A percentile compares a stretch with the other conserved stretches of the same genome.
These are phyloP conservation scores for Hygrocybe punicea DNA, from an alignment of 768 basidiomycete genomes.

Conservation along the genomic window DNA sequence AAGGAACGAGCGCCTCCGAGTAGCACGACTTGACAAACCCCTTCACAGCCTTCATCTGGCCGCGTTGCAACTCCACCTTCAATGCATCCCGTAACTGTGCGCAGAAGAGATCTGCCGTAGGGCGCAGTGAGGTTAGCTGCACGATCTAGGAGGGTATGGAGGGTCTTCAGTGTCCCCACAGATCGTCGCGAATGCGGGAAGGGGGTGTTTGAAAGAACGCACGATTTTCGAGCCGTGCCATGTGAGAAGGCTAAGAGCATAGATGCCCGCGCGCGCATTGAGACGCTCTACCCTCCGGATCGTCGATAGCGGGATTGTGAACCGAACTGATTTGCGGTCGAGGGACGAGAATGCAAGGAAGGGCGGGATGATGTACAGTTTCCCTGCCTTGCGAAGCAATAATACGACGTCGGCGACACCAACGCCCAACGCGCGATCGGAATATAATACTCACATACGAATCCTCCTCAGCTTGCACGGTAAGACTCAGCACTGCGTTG, in stretches of 20 bases:
- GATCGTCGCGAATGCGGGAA: too few relatives aligned
- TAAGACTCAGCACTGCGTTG: constrained; percentile 81
- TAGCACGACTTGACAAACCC: constrained; percentile 89
- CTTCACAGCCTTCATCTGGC: constrained; percentile 92
- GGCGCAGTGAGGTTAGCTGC: constrained; percentile 88
- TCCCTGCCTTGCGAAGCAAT: constrained; percentile 64
- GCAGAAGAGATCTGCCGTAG: constrained; percentile 93
- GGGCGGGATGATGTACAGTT: constrained; percentile 82
- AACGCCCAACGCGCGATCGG: not conserved
- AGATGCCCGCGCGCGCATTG: constrained; percentile 90
- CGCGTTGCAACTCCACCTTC: constrained; percentile 82
- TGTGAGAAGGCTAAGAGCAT: constrained; percentile 89
- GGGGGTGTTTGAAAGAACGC: constrained; percentile 23
- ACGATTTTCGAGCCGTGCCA: constrained; percentile 97
- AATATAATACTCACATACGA: constrained; percentile 71
- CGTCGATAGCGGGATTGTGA: constrained; percentile 88
- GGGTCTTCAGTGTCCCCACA: not conserved
- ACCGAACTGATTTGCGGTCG: constrained; percentile 88
- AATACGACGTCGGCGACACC: constrained; percentile 5
- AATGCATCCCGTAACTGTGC: constrained; percentile 82
- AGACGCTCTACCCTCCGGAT: constrained; percentile 91
- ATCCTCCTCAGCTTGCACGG: constrained; percentile 77
- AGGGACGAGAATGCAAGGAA: constrained; percentile 88
- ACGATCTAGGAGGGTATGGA: constrained; percentile 59
- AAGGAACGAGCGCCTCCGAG: constrained; percentile 79